Evolutionary conservation across 1,284 basidiomycete species (phyloP).

Genomic region (Malassezia caprae): DNA sequence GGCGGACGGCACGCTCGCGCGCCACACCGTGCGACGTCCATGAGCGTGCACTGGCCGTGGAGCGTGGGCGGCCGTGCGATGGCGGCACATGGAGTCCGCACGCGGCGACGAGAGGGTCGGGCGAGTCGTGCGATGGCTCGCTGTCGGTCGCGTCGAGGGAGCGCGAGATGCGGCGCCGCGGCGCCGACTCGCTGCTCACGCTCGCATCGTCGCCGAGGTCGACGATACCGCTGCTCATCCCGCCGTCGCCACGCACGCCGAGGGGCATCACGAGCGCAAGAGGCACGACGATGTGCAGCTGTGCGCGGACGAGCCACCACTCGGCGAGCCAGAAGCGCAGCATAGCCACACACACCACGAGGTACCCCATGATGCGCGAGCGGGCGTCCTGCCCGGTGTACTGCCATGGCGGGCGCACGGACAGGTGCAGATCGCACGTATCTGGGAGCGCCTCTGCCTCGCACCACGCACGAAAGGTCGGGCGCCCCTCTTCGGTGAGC

Average conservation of each 20-base stretch:
- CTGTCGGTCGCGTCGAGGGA: background rate
- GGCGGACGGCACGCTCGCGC: constrained; percentile 5
- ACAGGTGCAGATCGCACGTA: background rate
- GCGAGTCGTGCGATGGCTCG: background rate
- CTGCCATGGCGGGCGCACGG: background rate
- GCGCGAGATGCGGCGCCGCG: background rate
- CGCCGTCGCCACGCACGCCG: constrained; percentile 13
- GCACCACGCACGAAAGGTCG: constrained; percentile 9
- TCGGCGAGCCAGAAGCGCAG: constrained; percentile 16
- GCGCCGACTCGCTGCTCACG: background rate
- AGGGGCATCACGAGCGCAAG: constrained; percentile 9
- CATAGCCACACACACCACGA: constrained; percentile 4
- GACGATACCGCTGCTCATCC: constrained; percentile 12
- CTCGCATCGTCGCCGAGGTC: constrained; percentile 5
- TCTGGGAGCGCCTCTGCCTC: background rate
- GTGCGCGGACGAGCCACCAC: constrained; percentile 17
- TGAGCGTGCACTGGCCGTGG: background rate
- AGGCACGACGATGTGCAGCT: constrained; percentile 14
- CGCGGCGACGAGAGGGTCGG: constrained; percentile 10
- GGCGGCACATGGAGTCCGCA: constrained; percentile 1
- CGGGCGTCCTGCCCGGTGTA: constrained; percentile 14
- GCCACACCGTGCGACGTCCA: background rate
- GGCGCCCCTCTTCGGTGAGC: background rate
- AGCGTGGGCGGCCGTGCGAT: background rate
- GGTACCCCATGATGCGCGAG: constrained; percentile 1